phyloP scores from a whole-genome alignment of 2,329 filamentous ascomycete genomes.

The Celoporthe dispersa region DNA sequence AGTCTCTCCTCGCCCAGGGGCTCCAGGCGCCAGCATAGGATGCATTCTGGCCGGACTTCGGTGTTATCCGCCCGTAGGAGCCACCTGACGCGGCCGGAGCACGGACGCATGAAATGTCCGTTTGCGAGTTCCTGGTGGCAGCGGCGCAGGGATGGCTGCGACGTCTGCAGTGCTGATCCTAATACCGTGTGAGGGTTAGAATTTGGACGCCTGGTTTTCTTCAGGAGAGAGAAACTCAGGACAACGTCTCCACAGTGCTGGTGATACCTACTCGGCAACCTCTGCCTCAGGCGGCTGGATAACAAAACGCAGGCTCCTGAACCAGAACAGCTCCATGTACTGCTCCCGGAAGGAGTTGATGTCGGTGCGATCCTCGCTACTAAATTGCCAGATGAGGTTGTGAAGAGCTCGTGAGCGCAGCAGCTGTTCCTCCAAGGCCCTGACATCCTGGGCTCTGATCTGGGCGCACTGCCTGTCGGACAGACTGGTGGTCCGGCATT shows the following conservation, averaged over 20 bases:
- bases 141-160: background rate
- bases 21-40: background rate
- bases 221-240: background rate
- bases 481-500: background rate
- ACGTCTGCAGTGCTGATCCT: background rate
- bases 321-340: background rate
- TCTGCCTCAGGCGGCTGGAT: background rate
- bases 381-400: background rate
- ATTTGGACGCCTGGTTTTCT: background rate
- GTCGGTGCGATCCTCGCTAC: background rate
- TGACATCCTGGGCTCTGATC: background rate
- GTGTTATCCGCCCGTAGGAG: background rate
- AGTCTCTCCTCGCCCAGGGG: background rate
- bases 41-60: background rate
- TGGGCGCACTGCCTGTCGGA: background rate
- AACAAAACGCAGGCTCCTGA: background rate
- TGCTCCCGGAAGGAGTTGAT: background rate
- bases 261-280: background rate
- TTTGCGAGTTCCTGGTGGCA: background rate
- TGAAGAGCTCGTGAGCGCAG: background rate
- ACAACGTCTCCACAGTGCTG: background rate
- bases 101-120: background rate
- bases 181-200: background rate
- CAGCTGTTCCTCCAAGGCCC: background rate
- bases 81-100: background rate